Conservation (phyloP, 2,329 filamentous ascomycete genomes). For the Paraphoma chrysanthemicola region DNA sequence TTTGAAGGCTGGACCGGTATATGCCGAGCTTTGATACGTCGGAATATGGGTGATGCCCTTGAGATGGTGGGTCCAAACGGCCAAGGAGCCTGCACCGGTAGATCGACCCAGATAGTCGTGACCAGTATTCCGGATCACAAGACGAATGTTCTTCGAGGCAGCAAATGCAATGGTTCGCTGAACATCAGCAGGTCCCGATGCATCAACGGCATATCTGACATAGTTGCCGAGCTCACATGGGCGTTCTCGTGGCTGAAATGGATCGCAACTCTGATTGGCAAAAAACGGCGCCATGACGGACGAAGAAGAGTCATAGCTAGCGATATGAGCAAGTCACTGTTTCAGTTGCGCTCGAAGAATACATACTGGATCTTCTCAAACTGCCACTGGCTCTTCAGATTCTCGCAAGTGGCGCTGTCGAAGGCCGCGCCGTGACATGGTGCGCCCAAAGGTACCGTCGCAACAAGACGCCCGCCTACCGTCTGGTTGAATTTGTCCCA, state of each 20-base stretch:
- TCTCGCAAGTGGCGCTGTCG: slow-evolving; percentile 18
- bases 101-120: slow-evolving; percentile 34
- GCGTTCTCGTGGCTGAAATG: slow-evolving; percentile 19
- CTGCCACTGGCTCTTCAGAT: slow-evolving; percentile 20
- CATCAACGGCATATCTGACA: slow-evolving; percentile 29
- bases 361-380: slow-evolving; percentile 21
- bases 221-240: slow-evolving; percentile 32
- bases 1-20: slow-evolving; percentile 26
- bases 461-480: slow-evolving; percentile 22
- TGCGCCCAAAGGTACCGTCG: slow-evolving; percentile 28
- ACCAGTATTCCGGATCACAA: slow-evolving; percentile 38
- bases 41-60: slow-evolving; percentile 24
- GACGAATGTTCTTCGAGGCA: slow-evolving; percentile 28
- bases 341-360: not conserved
- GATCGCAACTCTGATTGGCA: slow-evolving; percentile 31
- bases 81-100: slow-evolving; percentile 20
- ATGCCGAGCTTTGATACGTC: slow-evolving; percentile 12
- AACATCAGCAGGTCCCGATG: slow-evolving; percentile 15
- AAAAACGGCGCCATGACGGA: slow-evolving; percentile 34
- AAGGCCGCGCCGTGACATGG: slow-evolving; percentile 25
- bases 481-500: slow-evolving; percentile 28
- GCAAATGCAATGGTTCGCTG: slow-evolving; percentile 30
- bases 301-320: slow-evolving; percentile 26
- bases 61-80: slow-evolving; percentile 29
- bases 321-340: not conserved